Evolutionary conservation across 352 stramenopile species (phyloP).

Genomic region (Globisporangium middletonii): DNA sequence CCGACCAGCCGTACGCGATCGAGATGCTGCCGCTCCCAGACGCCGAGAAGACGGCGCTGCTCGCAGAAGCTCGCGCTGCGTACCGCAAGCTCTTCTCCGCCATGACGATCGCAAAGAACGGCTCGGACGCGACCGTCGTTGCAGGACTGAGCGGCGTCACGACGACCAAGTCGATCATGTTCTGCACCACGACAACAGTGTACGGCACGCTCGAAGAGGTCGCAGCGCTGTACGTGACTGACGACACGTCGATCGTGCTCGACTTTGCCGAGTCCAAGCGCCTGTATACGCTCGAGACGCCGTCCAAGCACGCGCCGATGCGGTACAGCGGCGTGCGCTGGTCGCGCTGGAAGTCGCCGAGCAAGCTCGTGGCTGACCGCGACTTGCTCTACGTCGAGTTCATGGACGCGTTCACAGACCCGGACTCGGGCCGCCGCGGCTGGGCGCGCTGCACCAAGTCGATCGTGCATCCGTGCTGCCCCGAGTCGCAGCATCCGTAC

Average conservation of each 20-base stretch:
- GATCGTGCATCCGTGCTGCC: conserved; percentile 53
- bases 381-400: conserved; percentile 58
- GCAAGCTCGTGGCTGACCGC: conserved; percentile 38
- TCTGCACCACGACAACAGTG: conserved; percentile 49
- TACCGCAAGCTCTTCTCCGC: conserved; percentile 37
- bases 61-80: conserved; percentile 18
- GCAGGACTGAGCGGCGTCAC: conserved; percentile 20
- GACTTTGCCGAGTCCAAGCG: conserved; percentile 40
- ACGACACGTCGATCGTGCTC: conserved; percentile 36
- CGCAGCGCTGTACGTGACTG: conserved; percentile 43
- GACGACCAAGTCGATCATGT: conserved; percentile 39
- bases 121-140: conserved; percentile 23
- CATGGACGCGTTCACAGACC: conserved; percentile 67
- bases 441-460: conserved; percentile 67
- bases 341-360: conserved; percentile 51
- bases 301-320: conserved; percentile 33
- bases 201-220: conserved; percentile 60
- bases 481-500: conserved; percentile 47
- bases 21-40: conserved; percentile 34
- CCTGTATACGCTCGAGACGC: conserved; percentile 49
- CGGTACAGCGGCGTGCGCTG: conserved; percentile 43
- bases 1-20: conserved; percentile 42
- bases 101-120: conserved; percentile 24
- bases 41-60: conserved; percentile 25
- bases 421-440: conserved; percentile 40